phyloP scores from a whole-genome alignment of 306 rosid species.

The Vigna unguiculata region DNA sequence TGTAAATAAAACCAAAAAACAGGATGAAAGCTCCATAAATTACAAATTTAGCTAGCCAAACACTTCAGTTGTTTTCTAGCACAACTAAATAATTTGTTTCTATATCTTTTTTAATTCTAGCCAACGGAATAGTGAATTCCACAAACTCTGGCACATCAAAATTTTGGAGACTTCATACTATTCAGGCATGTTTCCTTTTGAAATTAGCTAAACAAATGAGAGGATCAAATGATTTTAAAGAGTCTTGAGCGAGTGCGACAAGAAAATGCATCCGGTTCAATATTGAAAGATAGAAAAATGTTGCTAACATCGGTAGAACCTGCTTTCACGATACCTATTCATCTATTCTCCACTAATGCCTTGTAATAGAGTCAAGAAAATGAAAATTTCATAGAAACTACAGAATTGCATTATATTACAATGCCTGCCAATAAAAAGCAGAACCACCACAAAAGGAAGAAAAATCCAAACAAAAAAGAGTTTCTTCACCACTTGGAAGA shows the following conservation, averaged over 20 bases:
- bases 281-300: neutral
- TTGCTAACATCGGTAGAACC: slow-evolving; percentile 16
- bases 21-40: slow-evolving; percentile 5
- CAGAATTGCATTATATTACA: neutral
- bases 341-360: slow-evolving; percentile 22
- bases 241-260: slow-evolving; percentile 16
- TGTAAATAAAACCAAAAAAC: slow-evolving; percentile 48
- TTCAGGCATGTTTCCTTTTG: slow-evolving; percentile 27
- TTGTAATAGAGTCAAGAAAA: neutral
- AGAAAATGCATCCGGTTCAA: slow-evolving; percentile 29
- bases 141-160: slow-evolving; percentile 23
- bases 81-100: slow-evolving; percentile 16
- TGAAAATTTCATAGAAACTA: slow-evolving; percentile 17
- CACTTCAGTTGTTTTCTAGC: slow-evolving; percentile 17
- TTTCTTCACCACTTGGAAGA: slow-evolving; percentile 21
- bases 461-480: neutral
- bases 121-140: slow-evolving; percentile 7
- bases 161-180: slow-evolving; percentile 21
- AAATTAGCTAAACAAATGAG: slow-evolving; percentile 27
- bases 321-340: slow-evolving; percentile 8
- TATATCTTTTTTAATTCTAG: neutral
- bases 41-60: slow-evolving; percentile 30
- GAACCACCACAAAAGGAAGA: neutral
- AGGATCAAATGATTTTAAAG: slow-evolving; percentile 16
- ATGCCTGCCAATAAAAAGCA: neutral